Conservation (phyloP, 257 asterid species). For the Nicotiana undulata region DNA sequence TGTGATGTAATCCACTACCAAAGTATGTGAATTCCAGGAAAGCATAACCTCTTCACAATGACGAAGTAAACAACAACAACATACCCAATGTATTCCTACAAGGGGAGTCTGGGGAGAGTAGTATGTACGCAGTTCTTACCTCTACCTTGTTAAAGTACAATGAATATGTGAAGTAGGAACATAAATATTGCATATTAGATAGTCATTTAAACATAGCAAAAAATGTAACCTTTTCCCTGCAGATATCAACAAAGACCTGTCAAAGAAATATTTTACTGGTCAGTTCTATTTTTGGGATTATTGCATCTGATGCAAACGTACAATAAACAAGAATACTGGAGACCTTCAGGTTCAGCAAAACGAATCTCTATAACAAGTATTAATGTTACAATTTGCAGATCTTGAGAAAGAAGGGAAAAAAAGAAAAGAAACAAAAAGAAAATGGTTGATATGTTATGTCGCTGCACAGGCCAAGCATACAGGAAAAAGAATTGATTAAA, state of each 20-base stretch:
- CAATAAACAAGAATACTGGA: not conserved
- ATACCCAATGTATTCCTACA: too few relatives aligned
- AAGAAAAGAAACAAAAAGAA: not conserved
- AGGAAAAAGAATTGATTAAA: not conserved
- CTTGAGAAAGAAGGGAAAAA: not conserved
- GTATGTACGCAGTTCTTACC: too few relatives aligned
- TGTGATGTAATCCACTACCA: not conserved
- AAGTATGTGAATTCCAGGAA: slow-evolving; percentile 4
- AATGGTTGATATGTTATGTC: not conserved
- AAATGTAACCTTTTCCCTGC: not conserved
- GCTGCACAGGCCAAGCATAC: not conserved
- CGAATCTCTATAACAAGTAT: not conserved
- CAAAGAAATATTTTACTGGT: not conserved
- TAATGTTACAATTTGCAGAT: not conserved
- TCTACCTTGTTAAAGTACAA: not conserved
- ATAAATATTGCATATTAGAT: not conserved
- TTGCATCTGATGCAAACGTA: not conserved
- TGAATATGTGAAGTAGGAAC: not conserved
- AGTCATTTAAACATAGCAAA: not conserved
- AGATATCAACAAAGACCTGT: not conserved
- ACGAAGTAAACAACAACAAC: not conserved
- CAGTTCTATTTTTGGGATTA: not conserved
- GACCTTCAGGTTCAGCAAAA: not conserved
- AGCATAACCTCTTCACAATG: not conserved
- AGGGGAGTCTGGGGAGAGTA: too few relatives aligned